Conservation (phyloP, 805 yeast genomes). For the Brettanomyces sp. region DNA sequence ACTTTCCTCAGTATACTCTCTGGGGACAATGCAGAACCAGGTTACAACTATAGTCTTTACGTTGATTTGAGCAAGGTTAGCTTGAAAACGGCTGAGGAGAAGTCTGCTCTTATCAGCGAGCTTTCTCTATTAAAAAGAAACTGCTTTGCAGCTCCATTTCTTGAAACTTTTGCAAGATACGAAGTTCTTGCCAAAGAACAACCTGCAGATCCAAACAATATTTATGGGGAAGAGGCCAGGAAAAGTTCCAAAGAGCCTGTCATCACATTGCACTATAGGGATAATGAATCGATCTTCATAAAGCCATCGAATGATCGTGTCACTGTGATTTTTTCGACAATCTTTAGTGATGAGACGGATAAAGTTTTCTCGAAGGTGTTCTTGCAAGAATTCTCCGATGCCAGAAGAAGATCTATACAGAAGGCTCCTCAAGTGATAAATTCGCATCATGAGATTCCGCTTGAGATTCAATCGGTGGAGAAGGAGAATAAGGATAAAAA, state of each 20-base stretch:
- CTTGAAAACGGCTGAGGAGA: conserved; percentile 34
- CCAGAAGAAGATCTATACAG: conserved; percentile 90
- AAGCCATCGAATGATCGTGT: conserved; percentile 93
- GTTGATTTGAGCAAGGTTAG: conserved; percentile 37
- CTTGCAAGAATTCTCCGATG: conserved; percentile 90
- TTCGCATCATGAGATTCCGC: conserved; percentile 85
- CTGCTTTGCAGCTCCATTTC: conserved; percentile 88
- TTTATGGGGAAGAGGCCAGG: conserved; percentile 30
- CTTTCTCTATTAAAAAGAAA: conserved; percentile 75
- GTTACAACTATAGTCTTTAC: conserved; percentile 72
- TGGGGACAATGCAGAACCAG: conserved; percentile 47
- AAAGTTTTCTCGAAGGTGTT: conserved; percentile 83
- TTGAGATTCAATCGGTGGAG: conserved; percentile 54
- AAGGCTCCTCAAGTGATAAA: conserved; percentile 97
- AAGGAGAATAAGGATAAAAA: conserved; percentile 27
- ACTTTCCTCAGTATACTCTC: conserved; percentile 26
- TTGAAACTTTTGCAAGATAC: conserved; percentile 73
- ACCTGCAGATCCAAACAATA: conserved; percentile 30
- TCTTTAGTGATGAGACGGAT: conserved; percentile 95
- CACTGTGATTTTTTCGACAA: conserved; percentile 89
- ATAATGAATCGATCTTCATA: conserved; percentile 83
- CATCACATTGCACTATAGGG: conserved; percentile 75
- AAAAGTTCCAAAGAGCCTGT: conserved; percentile 43
- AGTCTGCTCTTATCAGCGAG: conserved; percentile 45
- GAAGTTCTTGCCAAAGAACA: conserved; percentile 46